These are phyloP conservation scores for Microbotryomycetes sp. DNA, from an alignment of 1,284 basidiomycete genomes.

Conservation along the genomic window DNA sequence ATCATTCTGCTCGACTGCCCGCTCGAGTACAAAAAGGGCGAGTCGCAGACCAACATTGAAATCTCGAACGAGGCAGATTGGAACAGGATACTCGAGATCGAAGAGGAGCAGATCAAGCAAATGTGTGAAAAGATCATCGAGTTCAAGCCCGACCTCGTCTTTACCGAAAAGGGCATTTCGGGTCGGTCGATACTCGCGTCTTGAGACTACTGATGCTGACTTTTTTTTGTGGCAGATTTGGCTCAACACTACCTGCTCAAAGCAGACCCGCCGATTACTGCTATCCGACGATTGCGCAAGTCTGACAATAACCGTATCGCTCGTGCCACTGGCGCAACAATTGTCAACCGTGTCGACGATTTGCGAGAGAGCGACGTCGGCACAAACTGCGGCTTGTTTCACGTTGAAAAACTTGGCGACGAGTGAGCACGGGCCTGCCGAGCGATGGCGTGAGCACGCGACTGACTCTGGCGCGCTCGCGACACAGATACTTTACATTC, in stretches of 20 bases:
- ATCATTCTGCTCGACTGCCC: slow-evolving; percentile 92
- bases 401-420: slow-evolving; percentile 95
- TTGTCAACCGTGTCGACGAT: slow-evolving; percentile 95
- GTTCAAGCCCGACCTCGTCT: slow-evolving; percentile 89
- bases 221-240: slow-evolving; percentile 53
- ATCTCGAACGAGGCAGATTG: slow-evolving; percentile 91
- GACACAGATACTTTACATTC: slow-evolving; percentile 84
- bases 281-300: slow-evolving; percentile 89
- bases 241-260: slow-evolving; percentile 90
- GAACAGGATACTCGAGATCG: slow-evolving; percentile 85
- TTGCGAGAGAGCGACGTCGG: slow-evolving; percentile 86
- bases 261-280: slow-evolving; percentile 65
- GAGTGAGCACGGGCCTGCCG: slow-evolving; percentile 53
- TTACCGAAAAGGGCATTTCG: slow-evolving; percentile 97
- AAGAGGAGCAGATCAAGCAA: slow-evolving; percentile 92
- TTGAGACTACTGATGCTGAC: neutral
- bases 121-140: slow-evolving; percentile 83
- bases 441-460: neutral
- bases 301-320: slow-evolving; percentile 99
- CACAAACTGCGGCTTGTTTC: slow-evolving; percentile 86
- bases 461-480: neutral
- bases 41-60: slow-evolving; percentile 98
- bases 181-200: slow-evolving; percentile 48
- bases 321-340: slow-evolving; percentile 88
- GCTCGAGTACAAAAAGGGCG: slow-evolving; percentile 98